Base-by-base conservation (phyloP, 176 grass and related monocot genomes). In the Carex cristatella region DNA sequence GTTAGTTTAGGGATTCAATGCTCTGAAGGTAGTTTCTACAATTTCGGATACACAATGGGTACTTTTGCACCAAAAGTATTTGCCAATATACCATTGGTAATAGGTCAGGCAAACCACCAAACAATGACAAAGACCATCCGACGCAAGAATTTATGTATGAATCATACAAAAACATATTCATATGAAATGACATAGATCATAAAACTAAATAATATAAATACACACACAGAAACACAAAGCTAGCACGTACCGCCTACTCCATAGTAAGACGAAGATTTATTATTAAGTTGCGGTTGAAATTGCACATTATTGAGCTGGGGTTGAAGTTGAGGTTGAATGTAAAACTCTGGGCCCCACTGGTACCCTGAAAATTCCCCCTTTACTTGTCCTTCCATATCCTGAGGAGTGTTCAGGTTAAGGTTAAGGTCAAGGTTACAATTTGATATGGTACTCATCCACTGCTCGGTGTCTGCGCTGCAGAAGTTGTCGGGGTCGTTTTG, bases 221-320 rank as follows among this genome's bases (percentile, higher is more conserved):
- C 12, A 55, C 48, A 30, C 23, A 55, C 66, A 40, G 2, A 31
- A 3, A 38, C 5, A 2, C 19, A 80, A 44, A 65, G n/a, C 4
- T 42, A 81, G 65, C 65, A 83, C 81, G 2, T 83, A 83, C 81
- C 81, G 14, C 81, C 81, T 15, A 83, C 81, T 83, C 61, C 10
- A 18, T 68, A 67, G 54, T 35, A 68, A 65, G 63, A 33, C 4
- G 81, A 83, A 66, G 62, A 82, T 65, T 30, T 35, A 72, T 72
- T 72, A 57, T 57, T 78, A 27, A 35, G 5, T 11, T 78, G 74
- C 7, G 27, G 51, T 57, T 58, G 59, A 28, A 69, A 83, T 69
- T 56, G 81, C 74, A 79, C 33, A 79, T 35, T 33, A 14, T 58
- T 57, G 74, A 14, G 74, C 27, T 33, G 74, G 53, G 53, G 74